Percentiles rank a stretch among this genome's conserved stretches.
These are phyloP conservation scores for Pyrenophora teres DNA, from an alignment of 2,329 filamentous ascomycete species.

Conservation along the genomic window DNA sequence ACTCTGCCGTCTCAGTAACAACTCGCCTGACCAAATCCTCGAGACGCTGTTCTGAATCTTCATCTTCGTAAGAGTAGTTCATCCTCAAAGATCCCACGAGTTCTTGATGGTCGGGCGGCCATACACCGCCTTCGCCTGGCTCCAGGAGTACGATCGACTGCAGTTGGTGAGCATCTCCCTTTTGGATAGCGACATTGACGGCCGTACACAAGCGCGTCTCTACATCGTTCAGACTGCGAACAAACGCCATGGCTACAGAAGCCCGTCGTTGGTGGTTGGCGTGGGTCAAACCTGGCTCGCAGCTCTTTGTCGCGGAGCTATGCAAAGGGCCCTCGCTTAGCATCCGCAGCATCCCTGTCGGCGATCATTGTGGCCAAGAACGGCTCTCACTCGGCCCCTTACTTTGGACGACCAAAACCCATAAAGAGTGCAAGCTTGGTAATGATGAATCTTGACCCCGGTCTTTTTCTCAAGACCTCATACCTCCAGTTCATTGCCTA, in stretches of 20 bases:
- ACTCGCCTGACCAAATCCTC: constrained; percentile 29
- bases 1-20: constrained; percentile 51
- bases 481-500: too few species aligned
- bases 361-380: constrained; percentile 4
- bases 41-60: constrained; percentile 27
- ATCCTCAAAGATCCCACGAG: constrained; percentile 33
- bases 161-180: constrained; percentile 28
- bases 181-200: constrained; percentile 34
- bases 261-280: constrained; percentile 13
- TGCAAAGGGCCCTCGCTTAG: constrained; percentile 11
- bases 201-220: constrained; percentile 35
- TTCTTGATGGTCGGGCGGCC: constrained; percentile 33
- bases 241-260: constrained; percentile 26
- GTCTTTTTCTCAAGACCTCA: too few species aligned
- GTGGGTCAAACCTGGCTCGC: constrained; percentile 12
- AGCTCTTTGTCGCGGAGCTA: constrained; percentile 3
- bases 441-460: too few species aligned
- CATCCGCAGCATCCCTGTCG: constrained; percentile 9
- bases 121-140: constrained; percentile 25
- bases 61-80: constrained; percentile 29
- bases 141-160: constrained; percentile 38
- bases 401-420: too few species aligned
- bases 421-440: too few species aligned
- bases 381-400: background rate
- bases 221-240: constrained; percentile 28